A percentile compares a stretch with the other conserved stretches of the same genome.
Evolutionary conservation across 306 rosid species (phyloP).

Genomic region (Parietaria judaica): DNA sequence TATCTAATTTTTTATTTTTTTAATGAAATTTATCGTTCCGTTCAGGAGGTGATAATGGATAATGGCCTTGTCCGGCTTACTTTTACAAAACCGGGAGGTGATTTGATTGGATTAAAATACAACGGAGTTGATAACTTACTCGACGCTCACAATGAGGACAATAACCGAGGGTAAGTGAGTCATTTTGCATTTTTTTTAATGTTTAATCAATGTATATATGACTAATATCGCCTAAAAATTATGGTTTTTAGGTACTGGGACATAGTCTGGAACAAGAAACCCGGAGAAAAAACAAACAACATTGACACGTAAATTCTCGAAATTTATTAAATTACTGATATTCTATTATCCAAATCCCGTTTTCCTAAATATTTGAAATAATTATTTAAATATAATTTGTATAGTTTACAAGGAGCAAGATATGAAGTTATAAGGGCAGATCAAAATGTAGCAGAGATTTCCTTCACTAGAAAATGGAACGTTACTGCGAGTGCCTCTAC

Average conservation of each 20-base stretch:
- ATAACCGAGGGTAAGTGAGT: conserved; percentile 14
- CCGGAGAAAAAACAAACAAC: background rate
- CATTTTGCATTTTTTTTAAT: too few species aligned
- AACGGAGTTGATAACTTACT: conserved; percentile 18
- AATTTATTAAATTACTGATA: background rate
- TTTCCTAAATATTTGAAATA: too few species aligned
- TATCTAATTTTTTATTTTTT: too few species aligned
- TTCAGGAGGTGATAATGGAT: conserved; percentile 10
- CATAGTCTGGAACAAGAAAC: conserved; percentile 14
- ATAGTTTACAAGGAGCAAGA: conserved; percentile 16
- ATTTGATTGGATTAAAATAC: conserved; percentile 16
- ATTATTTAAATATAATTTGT: too few species aligned
- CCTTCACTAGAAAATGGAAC: conserved; percentile 15
- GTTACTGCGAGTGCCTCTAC: background rate
- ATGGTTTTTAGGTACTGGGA: conserved; percentile 15
- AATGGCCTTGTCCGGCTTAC: conserved; percentile 16
- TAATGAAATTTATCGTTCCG: background rate
- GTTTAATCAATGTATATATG: background rate
- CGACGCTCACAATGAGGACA: background rate
- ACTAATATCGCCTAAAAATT: background rate
- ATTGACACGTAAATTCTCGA: conserved; percentile 10
- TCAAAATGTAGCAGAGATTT: conserved; percentile 11
- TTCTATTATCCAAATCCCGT: background rate
- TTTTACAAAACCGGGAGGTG: conserved; percentile 19
- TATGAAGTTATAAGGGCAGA: conserved; percentile 12